Evolutionary conservation across 306 rosid species (phyloP).

Genomic region (Casuarina cunninghamiana): DNA sequence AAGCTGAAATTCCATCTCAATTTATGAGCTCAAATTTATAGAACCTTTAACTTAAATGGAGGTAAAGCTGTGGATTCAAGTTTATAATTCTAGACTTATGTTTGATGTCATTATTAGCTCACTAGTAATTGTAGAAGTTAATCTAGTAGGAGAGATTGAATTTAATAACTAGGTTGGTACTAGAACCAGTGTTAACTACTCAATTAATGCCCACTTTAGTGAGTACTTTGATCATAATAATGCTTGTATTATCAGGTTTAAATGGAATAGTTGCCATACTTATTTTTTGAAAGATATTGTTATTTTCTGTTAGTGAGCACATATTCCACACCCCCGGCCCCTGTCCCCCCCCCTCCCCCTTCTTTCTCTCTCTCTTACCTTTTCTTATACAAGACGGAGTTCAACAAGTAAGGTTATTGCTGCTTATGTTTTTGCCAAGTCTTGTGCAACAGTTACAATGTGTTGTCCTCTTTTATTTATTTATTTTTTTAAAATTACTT

Average conservation of each 20-base stretch:
- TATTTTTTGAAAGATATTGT: neutral
- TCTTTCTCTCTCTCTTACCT: too few species aligned
- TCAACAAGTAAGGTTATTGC: neutral
- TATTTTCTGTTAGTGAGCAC: neutral
- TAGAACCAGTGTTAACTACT: neutral
- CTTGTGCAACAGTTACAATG: constrained; percentile 6
- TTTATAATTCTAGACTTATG: too few species aligned
- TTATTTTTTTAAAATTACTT: neutral
- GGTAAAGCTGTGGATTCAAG: too few species aligned
- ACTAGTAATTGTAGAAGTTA: too few species aligned
- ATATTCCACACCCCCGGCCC: too few species aligned
- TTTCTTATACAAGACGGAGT: neutral
- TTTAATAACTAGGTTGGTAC: too few species aligned
- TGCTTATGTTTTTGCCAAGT: constrained; percentile 19
- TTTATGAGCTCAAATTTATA: too few species aligned
- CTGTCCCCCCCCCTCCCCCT: too few species aligned
- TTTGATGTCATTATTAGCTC: too few species aligned
- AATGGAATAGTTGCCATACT: neutral
- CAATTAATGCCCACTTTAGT: neutral
- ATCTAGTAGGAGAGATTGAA: too few species aligned
- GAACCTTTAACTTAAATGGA: too few species aligned
- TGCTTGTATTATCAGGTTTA: neutral
- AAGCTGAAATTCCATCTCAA: too few species aligned
- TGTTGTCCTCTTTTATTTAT: constrained; percentile 13
- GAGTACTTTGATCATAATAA: neutral